Conservation (phyloP, 129 eudicot genomes). For the Ambrosia trifida region DNA sequence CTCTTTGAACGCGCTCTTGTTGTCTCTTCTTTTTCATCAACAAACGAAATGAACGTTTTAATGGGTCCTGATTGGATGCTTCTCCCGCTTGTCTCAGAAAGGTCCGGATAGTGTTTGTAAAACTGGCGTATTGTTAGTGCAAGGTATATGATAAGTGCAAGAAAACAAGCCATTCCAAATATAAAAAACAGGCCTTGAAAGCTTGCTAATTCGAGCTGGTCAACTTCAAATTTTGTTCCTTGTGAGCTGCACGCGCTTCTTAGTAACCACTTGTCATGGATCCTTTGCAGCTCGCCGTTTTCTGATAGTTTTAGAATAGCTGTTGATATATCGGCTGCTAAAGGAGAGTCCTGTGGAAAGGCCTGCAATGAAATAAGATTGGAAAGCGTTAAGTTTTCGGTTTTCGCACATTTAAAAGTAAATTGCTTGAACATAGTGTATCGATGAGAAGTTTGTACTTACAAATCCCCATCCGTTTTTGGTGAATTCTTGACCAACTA, state of each 20-base stretch:
- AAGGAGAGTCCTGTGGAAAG: conserved; percentile 75
- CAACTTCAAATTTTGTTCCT: conserved; percentile 50
- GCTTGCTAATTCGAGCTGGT: conserved; percentile 62
- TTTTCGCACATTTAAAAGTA: not conserved
- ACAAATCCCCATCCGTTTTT: conserved; percentile 93
- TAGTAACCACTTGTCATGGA: conserved; percentile 77
- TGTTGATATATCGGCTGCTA: conserved; percentile 79
- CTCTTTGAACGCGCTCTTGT: conserved; percentile 42
- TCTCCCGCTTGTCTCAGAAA: conserved; percentile 31
- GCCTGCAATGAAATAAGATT: conserved; percentile 46
- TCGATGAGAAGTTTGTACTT: conserved; percentile 34
- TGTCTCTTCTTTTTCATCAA: conserved; percentile 57
- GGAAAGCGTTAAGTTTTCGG: not conserved
- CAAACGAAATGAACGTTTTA: conserved; percentile 54
- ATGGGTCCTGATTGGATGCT: conserved; percentile 45
- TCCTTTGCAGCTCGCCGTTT: conserved; percentile 76
- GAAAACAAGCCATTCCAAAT: conserved; percentile 57
- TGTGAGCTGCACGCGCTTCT: conserved; percentile 72
- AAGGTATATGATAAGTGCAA: conserved; percentile 61
- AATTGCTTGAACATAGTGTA: not conserved
- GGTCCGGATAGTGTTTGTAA: conserved; percentile 29
- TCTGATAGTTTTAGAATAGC: conserved; percentile 73
- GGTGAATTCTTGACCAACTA: conserved; percentile 77
- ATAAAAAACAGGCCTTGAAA: conserved; percentile 65
- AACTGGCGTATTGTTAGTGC: conserved; percentile 32